Percentiles rank a stretch among this genome's conserved stretches.
Evolutionary conservation across 2,329 filamentous ascomycete genomes (phyloP).

Genomic region (Xylariales sp.): DNA sequence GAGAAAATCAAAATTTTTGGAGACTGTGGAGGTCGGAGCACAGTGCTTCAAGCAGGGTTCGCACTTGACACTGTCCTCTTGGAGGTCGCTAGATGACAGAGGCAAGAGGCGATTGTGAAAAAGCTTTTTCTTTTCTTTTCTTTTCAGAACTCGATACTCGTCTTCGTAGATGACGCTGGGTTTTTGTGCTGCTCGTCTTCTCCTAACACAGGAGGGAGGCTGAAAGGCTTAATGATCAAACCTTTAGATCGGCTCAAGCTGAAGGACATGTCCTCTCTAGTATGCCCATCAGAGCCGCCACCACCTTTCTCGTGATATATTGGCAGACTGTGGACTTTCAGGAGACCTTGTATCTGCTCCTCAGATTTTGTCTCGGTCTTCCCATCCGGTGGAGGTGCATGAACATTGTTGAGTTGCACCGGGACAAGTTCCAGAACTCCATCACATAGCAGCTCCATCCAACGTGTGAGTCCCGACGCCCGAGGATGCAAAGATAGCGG

Average conservation of each 20-base stretch:
- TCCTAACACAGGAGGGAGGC: slow-evolving; percentile 78
- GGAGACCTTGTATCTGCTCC: slow-evolving; percentile 78
- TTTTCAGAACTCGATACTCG: slow-evolving; percentile 66
- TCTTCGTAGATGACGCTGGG: slow-evolving; percentile 53
- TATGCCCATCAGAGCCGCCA: slow-evolving; percentile 62
- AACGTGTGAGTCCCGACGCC: slow-evolving; percentile 68
- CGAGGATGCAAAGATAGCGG: slow-evolving; percentile 78
- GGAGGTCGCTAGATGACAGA: too few relatives aligned
- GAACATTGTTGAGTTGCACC: slow-evolving; percentile 54
- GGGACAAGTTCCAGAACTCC: slow-evolving; percentile 81
- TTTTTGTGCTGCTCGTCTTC: slow-evolving; percentile 54
- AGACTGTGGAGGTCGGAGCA: slow-evolving; percentile 6
- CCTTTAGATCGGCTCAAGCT: slow-evolving; percentile 75
- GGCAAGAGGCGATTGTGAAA: too few relatives aligned
- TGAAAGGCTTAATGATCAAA: slow-evolving; percentile 82
- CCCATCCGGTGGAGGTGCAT: slow-evolving; percentile 45
- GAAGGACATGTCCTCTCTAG: slow-evolving; percentile 85
- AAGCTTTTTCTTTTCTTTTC: background rate
- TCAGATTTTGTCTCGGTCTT: slow-evolving; percentile 49
- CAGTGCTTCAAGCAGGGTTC: background rate
- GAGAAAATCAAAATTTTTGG: slow-evolving; percentile 5
- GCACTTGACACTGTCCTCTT: background rate
- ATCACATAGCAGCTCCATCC: slow-evolving; percentile 81
- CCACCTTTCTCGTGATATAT: slow-evolving; percentile 86
- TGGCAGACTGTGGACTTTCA: slow-evolving; percentile 78